Evolutionary conservation across 2,329 filamentous ascomycete species (phyloP).

Genomic region (Paramyrothecium sp.): DNA sequence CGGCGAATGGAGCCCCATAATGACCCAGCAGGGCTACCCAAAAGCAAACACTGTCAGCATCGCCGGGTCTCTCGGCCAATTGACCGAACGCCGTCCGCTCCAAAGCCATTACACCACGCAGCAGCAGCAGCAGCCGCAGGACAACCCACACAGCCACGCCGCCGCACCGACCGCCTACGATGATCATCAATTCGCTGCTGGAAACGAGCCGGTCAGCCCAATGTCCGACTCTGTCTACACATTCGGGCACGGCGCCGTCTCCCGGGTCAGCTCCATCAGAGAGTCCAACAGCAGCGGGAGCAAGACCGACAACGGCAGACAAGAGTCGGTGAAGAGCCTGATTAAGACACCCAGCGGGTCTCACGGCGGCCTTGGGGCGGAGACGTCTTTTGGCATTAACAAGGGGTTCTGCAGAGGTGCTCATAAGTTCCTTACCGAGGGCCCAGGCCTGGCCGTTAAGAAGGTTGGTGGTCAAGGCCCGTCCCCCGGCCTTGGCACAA

Average conservation of each 20-base stretch:
- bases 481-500: constrained; percentile 1
- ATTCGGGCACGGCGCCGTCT: neutral
- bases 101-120: neutral
- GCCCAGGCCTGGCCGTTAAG: constrained; percentile 33
- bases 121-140: neutral
- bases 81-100: neutral
- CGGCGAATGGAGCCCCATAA: neutral
- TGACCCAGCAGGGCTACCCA: neutral
- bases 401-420: constrained; percentile 38
- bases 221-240: neutral
- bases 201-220: neutral
- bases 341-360: neutral
- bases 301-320: constrained; percentile 1
- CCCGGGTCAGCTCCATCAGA: neutral
- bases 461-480: constrained; percentile 21
- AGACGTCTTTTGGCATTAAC: constrained; percentile 32
- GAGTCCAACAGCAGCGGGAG: neutral
- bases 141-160: neutral
- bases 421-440: constrained; percentile 29
- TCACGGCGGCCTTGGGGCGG: constrained; percentile 26
- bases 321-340: neutral
- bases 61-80: neutral
- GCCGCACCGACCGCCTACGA: neutral
- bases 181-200: neutral
- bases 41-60: neutral